Percentiles rank a stretch among this genome's conserved stretches.
Evolutionary conservation across 164 flowering plant genomes (phyloP).

Genomic region (Berberis vulgaris): DNA sequence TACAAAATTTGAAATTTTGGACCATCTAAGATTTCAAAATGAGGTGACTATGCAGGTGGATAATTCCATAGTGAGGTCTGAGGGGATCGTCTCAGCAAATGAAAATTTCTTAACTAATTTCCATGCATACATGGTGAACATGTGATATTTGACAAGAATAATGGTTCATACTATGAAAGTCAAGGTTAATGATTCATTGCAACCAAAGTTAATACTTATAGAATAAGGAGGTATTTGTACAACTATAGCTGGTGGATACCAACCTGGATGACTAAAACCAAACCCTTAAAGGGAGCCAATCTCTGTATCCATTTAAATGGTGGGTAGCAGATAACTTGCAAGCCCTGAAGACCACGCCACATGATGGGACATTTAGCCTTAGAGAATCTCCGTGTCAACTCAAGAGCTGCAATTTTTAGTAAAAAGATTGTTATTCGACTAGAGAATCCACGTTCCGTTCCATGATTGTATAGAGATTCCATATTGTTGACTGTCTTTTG

Average conservation of each 20-base stretch:
- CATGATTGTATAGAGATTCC: conserved; percentile 17
- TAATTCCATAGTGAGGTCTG: too few species aligned
- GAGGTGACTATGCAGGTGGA: too few species aligned
- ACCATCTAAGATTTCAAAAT: too few species aligned
- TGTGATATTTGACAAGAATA: too few species aligned
- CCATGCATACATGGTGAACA: too few species aligned
- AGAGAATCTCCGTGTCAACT: conserved; percentile 63
- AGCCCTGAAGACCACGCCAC: conserved; percentile 71
- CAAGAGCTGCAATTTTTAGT: conserved; percentile 65
- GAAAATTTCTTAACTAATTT: too few species aligned
- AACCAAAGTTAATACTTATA: too few species aligned
- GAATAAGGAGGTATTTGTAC: neutral
- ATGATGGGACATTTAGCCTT: conserved; percentile 56
- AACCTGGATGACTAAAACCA: conserved; percentile 69
- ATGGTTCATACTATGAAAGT: too few species aligned
- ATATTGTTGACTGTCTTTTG: conserved; percentile 13
- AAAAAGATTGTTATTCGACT: conserved; percentile 44
- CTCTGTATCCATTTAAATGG: conserved; percentile 80
- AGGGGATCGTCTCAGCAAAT: too few species aligned
- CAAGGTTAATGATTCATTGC: too few species aligned
- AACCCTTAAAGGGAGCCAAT: conserved; percentile 60
- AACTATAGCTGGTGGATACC: conserved; percentile 5
- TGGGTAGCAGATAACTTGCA: conserved; percentile 71
- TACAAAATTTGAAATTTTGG: too few species aligned
- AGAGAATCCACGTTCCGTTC: conserved; percentile 23